Percentiles rank a stretch among this genome's conserved stretches.
Evolutionary conservation across 805 yeast genomes (phyloP).

Genomic region (Pichia phayaonensis): DNA sequence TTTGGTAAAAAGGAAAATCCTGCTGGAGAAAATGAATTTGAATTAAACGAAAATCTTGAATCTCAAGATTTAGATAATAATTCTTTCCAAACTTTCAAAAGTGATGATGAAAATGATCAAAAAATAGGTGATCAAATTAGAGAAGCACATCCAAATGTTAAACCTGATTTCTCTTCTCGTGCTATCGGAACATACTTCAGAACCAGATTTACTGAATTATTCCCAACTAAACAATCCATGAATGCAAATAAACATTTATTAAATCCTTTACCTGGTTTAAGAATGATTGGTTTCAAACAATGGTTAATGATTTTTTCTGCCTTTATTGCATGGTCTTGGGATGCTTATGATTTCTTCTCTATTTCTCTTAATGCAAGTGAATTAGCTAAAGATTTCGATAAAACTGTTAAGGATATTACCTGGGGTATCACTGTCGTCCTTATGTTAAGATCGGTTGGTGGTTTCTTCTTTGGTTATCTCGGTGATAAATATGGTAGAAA

Average conservation of each 20-base stretch:
- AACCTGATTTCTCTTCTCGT: slow-evolving; percentile 26
- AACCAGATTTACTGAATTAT: slow-evolving; percentile 43
- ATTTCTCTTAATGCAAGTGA: slow-evolving; percentile 43
- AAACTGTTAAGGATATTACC: slow-evolving; percentile 42
- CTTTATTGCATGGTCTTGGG: slow-evolving; percentile 56
- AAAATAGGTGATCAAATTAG: not conserved
- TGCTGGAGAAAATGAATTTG: not conserved
- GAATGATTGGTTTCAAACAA: slow-evolving; percentile 40
- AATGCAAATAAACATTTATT: slow-evolving; percentile 33
- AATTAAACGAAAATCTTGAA: not conserved
- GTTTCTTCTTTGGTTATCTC: slow-evolving; percentile 48
- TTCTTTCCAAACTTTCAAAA: slow-evolving; percentile 10
- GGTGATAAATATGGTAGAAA: slow-evolving; percentile 59
- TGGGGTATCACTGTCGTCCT: slow-evolving; percentile 65
- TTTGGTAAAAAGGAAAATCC: not conserved
- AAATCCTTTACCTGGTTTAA: slow-evolving; percentile 59
- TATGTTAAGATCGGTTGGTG: slow-evolving; percentile 64
- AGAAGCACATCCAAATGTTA: slow-evolving; percentile 8
- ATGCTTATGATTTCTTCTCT: slow-evolving; percentile 56
- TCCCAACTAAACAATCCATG: slow-evolving; percentile 37
- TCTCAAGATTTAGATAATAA: not conserved
- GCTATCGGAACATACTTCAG: slow-evolving; percentile 31
- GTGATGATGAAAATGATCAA: slow-evolving; percentile 2
- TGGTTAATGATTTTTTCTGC: slow-evolving; percentile 52
- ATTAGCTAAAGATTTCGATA: slow-evolving; percentile 40